phyloP scores from a whole-genome alignment of 495 filamentous ascomycete species.

The Penicillium waksmanii region DNA sequence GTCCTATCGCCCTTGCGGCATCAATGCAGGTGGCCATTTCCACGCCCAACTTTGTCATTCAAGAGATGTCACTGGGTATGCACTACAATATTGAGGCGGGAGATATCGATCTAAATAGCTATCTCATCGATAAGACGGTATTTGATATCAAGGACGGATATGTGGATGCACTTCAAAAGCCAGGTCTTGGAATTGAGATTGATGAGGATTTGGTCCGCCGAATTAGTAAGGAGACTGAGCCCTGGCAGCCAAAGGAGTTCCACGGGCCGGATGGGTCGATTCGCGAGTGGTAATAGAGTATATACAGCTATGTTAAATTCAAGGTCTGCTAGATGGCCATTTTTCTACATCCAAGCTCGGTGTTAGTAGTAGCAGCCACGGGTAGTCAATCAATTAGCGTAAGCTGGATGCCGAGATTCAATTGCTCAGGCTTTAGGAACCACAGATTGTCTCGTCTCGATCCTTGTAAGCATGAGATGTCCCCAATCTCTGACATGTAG shows the following conservation, averaged over 20 bases:
- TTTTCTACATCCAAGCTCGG: too few relatives aligned
- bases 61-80: slow-evolving; percentile 82
- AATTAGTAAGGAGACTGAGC: slow-evolving; percentile 54
- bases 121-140: slow-evolving; percentile 64
- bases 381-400: too few relatives aligned
- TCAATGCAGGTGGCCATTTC: slow-evolving; percentile 70
- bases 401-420: too few relatives aligned
- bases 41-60: slow-evolving; percentile 75
- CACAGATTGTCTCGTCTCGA: too few relatives aligned
- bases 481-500: too few relatives aligned
- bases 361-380: too few relatives aligned
- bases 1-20: slow-evolving; percentile 76
- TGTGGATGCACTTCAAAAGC: slow-evolving; percentile 63
- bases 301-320: not conserved
- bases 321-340: too few relatives aligned
- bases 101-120: slow-evolving; percentile 68
- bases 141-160: slow-evolving; percentile 71
- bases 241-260: slow-evolving; percentile 68
- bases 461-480: too few relatives aligned
- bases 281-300: slow-evolving; percentile 66
- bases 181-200: slow-evolving; percentile 76
- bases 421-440: too few relatives aligned
- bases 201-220: slow-evolving; percentile 67
- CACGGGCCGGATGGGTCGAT: slow-evolving; percentile 71
- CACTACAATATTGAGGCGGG: slow-evolving; percentile 74